A percentile compares a stretch with the other conserved stretches of the same genome.
These are phyloP conservation scores for Drosera spatulata DNA, from an alignment of 179 eudicot genomes.

Conservation along the genomic window DNA sequence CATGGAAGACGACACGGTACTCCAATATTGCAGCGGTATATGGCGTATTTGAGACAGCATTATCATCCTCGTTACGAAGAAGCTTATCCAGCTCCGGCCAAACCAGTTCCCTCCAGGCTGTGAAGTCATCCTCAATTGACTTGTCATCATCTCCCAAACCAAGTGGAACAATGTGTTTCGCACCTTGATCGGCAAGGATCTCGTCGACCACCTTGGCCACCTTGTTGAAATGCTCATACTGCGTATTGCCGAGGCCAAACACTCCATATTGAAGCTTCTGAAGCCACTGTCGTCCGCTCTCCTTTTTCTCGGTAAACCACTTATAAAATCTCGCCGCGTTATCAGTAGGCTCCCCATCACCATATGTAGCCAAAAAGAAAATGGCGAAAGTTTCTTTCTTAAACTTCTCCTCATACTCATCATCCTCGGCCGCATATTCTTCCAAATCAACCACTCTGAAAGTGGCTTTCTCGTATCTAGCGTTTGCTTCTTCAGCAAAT, in stretches of 20 bases:
- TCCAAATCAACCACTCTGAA: slow-evolving; percentile 84
- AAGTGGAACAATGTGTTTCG: slow-evolving; percentile 54
- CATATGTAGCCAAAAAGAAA: slow-evolving; percentile 91
- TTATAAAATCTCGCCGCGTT: slow-evolving; percentile 93
- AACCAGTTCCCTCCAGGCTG: slow-evolving; percentile 78
- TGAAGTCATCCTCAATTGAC: slow-evolving; percentile 81
- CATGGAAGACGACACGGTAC: not conserved
- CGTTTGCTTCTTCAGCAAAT: slow-evolving; percentile 60
- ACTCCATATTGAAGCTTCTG: slow-evolving; percentile 55
- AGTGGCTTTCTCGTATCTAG: slow-evolving; percentile 65
- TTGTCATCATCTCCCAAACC: slow-evolving; percentile 93
- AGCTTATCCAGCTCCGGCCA: slow-evolving; percentile 90
- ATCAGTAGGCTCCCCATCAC: slow-evolving; percentile 99
- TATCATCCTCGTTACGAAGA: slow-evolving; percentile 54
- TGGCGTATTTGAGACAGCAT: slow-evolving; percentile 50
- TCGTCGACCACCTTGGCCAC: slow-evolving; percentile 11
- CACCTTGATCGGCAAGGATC: slow-evolving; percentile 32
- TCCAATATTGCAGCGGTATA: slow-evolving; percentile 61
- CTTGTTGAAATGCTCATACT: slow-evolving; percentile 79
- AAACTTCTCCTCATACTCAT: slow-evolving; percentile 67
- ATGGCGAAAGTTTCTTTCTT: slow-evolving; percentile 69
- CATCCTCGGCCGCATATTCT: slow-evolving; percentile 89
- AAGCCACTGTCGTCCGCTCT: slow-evolving; percentile 19
- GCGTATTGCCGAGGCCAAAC: slow-evolving; percentile 67
- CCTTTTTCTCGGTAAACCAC: slow-evolving; percentile 53